These are phyloP conservation scores for Xylaria polymorpha DNA, from an alignment of 2,329 filamentous ascomycete genomes.

Conservation along the genomic window DNA sequence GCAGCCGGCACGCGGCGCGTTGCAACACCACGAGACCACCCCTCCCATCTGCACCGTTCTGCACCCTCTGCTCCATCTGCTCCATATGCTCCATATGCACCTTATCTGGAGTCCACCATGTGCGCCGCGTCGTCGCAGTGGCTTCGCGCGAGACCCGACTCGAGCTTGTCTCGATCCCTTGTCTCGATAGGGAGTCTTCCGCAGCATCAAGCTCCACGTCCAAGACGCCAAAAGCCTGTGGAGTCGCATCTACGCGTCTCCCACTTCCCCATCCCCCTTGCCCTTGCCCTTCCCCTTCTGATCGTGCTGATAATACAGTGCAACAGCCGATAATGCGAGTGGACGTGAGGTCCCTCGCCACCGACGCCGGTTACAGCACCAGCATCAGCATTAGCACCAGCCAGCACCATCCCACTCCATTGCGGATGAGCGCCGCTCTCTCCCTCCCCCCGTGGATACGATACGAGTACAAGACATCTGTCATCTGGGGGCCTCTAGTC, in stretches of 20 bases:
- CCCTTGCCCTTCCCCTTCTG: background rate
- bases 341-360: slow-evolving; percentile 22
- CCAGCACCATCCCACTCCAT: slow-evolving; percentile 15
- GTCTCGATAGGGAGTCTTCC: slow-evolving; percentile 19
- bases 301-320: slow-evolving; percentile 32
- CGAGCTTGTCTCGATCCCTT: background rate
- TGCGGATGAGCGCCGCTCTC: slow-evolving; percentile 28
- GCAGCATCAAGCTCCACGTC: slow-evolving; percentile 24
- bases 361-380: slow-evolving; percentile 24
- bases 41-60: slow-evolving; percentile 3
- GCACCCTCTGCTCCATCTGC: slow-evolving; percentile 16
- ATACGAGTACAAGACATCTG: slow-evolving; percentile 25
- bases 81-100: slow-evolving; percentile 28
- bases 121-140: slow-evolving; percentile 25
- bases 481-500: slow-evolving; percentile 41
- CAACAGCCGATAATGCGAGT: slow-evolving; percentile 26
- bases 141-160: slow-evolving; percentile 18
- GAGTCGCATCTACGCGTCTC: slow-evolving; percentile 8
- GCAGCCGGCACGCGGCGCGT: slow-evolving; percentile 34
- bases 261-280: background rate
- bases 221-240: slow-evolving; percentile 9
- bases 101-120: slow-evolving; percentile 34
- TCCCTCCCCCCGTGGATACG: slow-evolving; percentile 20
- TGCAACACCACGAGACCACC: slow-evolving; percentile 38
- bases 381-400: too few species aligned